Conservation (phyloP, 73 alveolate genomes). For the Tetrahymena elliotti region DNA sequence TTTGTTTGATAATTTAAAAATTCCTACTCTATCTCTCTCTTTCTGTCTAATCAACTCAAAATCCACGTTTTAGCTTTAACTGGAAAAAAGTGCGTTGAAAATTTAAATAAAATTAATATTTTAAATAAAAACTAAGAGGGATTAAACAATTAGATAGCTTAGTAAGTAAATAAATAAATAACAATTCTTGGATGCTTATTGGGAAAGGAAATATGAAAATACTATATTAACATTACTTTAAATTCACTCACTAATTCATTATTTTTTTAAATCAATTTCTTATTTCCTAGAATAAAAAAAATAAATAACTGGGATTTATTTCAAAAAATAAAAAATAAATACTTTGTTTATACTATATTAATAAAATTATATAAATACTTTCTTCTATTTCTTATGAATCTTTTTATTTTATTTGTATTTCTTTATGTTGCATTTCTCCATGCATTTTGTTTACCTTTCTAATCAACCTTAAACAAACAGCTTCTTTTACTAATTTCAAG, state of each 20-base stretch:
- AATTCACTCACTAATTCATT: background rate
- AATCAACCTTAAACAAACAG: background rate
- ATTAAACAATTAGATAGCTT: no score
- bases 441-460: background rate
- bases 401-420: no score
- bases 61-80: background rate
- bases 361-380: background rate
- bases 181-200: background rate
- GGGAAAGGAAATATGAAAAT: background rate
- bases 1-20: no score
- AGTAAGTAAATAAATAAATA: no score
- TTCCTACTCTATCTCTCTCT: background rate
- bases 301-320: background rate
- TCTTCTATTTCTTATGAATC: background rate
- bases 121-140: no score
- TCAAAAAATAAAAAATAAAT: no score
- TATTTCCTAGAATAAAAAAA: background rate
- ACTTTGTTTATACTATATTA: background rate
- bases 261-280: no score
- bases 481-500: background rate
- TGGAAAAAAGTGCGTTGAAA: background rate
- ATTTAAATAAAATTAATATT: no score
- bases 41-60: background rate
- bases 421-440: background rate
- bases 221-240: background rate